A percentile compares a stretch with the other conserved stretches of the same genome.
These are phyloP conservation scores for Amaranthus palmeri DNA, from an alignment of 148 eudicot species.

Conservation along the genomic window DNA sequence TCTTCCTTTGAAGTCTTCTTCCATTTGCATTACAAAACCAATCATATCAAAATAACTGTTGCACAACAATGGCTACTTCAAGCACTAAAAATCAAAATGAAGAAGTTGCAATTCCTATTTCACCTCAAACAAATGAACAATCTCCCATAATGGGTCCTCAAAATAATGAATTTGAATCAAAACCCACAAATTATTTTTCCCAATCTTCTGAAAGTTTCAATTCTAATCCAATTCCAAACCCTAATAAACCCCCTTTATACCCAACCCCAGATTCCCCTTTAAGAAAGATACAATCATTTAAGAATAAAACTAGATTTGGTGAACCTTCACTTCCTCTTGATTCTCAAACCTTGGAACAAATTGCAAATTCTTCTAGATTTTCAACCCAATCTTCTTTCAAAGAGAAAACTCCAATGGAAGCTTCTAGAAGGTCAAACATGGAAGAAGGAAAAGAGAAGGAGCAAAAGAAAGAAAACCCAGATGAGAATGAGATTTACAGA, in stretches of 20 bases:
- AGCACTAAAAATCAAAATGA: slow-evolving; percentile 10
- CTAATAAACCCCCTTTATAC: slow-evolving; percentile 45
- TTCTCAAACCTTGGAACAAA: slow-evolving; percentile 15
- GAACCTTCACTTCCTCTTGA: slow-evolving; percentile 54
- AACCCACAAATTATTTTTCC: slow-evolving; percentile 4
- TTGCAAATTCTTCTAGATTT: slow-evolving; percentile 16
- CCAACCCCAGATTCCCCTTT: slow-evolving; percentile 35
- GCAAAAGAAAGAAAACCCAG: slow-evolving; percentile 34
- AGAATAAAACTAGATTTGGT: slow-evolving; percentile 63
- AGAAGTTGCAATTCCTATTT: slow-evolving; percentile 26
- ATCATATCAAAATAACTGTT: too few relatives aligned
- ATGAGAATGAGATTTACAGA: slow-evolving; percentile 62
- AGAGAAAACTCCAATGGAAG: slow-evolving; percentile 32
- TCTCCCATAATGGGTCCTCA: slow-evolving; percentile 7
- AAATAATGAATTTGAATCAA: slow-evolving; percentile 7
- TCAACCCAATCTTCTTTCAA: slow-evolving; percentile 17
- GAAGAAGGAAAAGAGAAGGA: slow-evolving; percentile 10
- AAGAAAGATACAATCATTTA: slow-evolving; percentile 32
- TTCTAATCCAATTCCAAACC: slow-evolving; percentile 37
- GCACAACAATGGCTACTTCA: slow-evolving; percentile 12
- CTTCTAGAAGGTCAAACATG: slow-evolving; percentile 16
- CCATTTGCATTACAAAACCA: too few relatives aligned
- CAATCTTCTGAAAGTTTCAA: slow-evolving; percentile 43
- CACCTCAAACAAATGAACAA: slow-evolving; percentile 10
- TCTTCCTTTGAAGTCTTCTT: too few relatives aligned